Evolutionary conservation across 192 early-diverging fungal species (phyloP), one percentile per base, ranked within the genome.

Genomic region (Mortierella alpina): DNA sequence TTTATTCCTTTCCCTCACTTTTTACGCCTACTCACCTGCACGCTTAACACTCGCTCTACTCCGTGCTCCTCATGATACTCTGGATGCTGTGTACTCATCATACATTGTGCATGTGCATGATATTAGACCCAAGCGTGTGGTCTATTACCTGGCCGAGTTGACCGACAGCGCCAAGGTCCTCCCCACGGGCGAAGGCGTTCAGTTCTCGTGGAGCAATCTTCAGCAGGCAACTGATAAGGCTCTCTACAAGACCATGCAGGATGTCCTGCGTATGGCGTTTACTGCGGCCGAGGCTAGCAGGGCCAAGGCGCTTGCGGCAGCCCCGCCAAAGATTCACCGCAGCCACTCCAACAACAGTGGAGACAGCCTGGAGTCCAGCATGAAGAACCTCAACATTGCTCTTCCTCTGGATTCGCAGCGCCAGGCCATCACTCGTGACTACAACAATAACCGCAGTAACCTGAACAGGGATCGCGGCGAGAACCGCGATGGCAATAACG

Each of bases 201-300:
- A 94, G 82, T 85, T 92, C 50, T 78, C 84, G 50, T 96, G 95
- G 95, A 89, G 89, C 74, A 66, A 86, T 22, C 76, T 92, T 9
- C 86, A 91, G 41, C 82, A 84, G 59, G 94, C 94, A 0, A 68
- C 83, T 5, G 93, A 94, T 45, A 94, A 91, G 68, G 86, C 82
- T 1, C 72, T 89, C 44, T 95, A 90, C 78, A 89, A 89, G 69
- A 93, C 84, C 73, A 96, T 96, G 94, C 93, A 96, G 82, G 89
- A 95, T 63, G 90, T 94, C 9, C 84, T 96, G 60, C 86, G 82
- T n/a, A 82, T 90, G 64, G 91, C 95, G 1, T 83, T 89, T 52
- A 70, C 86, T 55, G 91, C 88, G 75, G 88, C 93, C 31, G 92
- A 92, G 63, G 84, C 82, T 20, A 86, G 82, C 39, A 88, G 86